Base-by-base conservation (phyloP, 345 rosid species). In the Passiflora organensis region DNA sequence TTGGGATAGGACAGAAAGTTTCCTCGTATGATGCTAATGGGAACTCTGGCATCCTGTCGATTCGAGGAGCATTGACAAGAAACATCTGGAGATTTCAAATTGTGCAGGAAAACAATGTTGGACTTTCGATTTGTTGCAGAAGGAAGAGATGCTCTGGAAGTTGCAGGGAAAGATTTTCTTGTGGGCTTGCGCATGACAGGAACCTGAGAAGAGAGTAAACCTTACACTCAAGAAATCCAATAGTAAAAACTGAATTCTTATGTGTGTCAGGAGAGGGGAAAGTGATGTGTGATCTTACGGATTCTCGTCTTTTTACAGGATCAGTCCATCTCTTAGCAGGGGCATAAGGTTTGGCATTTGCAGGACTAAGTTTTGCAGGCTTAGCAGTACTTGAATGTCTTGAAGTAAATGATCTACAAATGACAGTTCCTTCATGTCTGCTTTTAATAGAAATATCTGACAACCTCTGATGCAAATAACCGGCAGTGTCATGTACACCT, bases 11-110 rank as follows among this genome's bases (percentile, higher is more conserved):
- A 62, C 81, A 75, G 72, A 80, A 82, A 23, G 85, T 66, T 43
- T 83, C 90, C 32, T 89, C 97, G 18, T 82, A 89, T 18, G 97
- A 86, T 1, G 96, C 89, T 60, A 94, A 63, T 2, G 90, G 97
- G 76, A 94, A 94, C 68, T 89, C 99, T 13, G 79, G 89, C 45
- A 94, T 94, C 80, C 76, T 94, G 78, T 94, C 99, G 14, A 94
- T 85, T 63, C 86, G 76, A 45, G 99, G 99, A 62, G 89, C 93
- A 50, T 94, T 89, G 73, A 94, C 88, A 4, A n/a, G 99, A 89
- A 63, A 94, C 86, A 65, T 94, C 96, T 11, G 97, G 97, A 61
- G 97, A 94, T 63, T 80, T 80, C 58, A 85, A 34, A 48, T 59
- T 43, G 48, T 64, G 75, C 48, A 89, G 95, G 56, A 82, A 48